These are phyloP conservation scores for Penicillium sp. DNA, from an alignment of 2,329 filamentous ascomycete species.

Conservation along the genomic window DNA sequence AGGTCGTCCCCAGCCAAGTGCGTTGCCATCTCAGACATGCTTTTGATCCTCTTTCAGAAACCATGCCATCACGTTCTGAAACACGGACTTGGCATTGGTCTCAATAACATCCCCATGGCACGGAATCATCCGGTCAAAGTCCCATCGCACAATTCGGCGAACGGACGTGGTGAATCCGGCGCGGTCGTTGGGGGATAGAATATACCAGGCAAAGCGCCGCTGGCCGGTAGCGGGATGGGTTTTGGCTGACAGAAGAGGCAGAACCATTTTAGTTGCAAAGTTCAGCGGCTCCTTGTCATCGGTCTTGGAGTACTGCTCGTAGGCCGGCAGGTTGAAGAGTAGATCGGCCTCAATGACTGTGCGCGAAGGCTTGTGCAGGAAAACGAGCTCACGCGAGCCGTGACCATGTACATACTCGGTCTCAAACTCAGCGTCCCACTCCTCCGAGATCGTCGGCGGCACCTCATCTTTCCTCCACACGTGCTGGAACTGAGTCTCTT, in stretches of 20 bases:
- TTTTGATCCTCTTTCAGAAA: slow-evolving; percentile 62
- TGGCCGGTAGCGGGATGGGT: slow-evolving; percentile 67
- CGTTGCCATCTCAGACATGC: slow-evolving; percentile 13
- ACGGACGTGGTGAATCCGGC: slow-evolving; percentile 72
- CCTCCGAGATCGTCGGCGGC: slow-evolving; percentile 64
- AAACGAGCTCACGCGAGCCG: slow-evolving; percentile 84
- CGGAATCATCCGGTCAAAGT: slow-evolving; percentile 82
- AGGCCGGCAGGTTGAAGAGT: slow-evolving; percentile 86
- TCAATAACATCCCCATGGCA: slow-evolving; percentile 94
- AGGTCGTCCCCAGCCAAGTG: not conserved
- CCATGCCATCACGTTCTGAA: slow-evolving; percentile 81
- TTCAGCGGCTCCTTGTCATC: slow-evolving; percentile 61
- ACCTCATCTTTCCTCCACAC: slow-evolving; percentile 65
- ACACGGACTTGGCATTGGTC: slow-evolving; percentile 72
- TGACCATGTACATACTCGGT: slow-evolving; percentile 82
- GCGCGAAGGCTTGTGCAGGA: slow-evolving; percentile 77
- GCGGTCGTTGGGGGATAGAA: slow-evolving; percentile 64
- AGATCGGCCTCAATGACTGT: slow-evolving; percentile 89
- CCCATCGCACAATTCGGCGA: slow-evolving; percentile 73
- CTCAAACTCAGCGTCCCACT: slow-evolving; percentile 87
- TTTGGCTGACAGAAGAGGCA: slow-evolving; percentile 60
- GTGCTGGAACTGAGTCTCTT: slow-evolving; percentile 66
- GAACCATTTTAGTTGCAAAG: slow-evolving; percentile 62
- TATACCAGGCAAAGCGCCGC: slow-evolving; percentile 83
- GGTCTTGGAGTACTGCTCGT: slow-evolving; percentile 75